Base-by-base conservation (phyloP, 768 basidiomycete species). In the Boletus speciosus region DNA sequence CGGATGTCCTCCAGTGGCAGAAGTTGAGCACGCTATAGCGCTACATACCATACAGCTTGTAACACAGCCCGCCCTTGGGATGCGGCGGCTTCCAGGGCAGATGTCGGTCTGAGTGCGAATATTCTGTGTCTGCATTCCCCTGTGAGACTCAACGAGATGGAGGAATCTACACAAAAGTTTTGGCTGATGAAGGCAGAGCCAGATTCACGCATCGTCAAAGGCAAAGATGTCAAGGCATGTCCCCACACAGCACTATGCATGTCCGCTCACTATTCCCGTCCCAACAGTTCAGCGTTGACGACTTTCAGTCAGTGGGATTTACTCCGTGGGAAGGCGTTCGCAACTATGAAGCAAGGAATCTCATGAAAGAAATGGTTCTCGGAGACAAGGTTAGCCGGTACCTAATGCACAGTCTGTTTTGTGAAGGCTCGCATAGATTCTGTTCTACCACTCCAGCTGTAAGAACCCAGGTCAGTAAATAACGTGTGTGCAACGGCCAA, bases 101-200 rank as follows among this genome's bases (percentile, higher is more conserved):
- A 36, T 15, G 34, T 14, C 6, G 34, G 35, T 43, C 38, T 44
- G 47, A 41, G 52, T 52, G 40, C 34, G n/a, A 48, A 58, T 49
- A 16, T 16, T 15, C 16, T 10, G 5, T 21, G 40, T 6, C 31
- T 23, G 23, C 2, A 23, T 23, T 2, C 27, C 27, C 7, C 29
- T 31, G 29, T 25, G 23, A 16, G 19, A 19, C 23, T 19, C 29
- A 4, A n/a, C 34, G 15, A 25, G n/a, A 61, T 64, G 60, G 42
- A 40, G 29, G 21, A 43, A 45, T 16, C 36, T n/a, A 37, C 55
- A 4, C 56, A 8, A 44, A 73, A 63, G 35, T 61, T 66, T 59
- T 93, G 90, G 88, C 78, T 93, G 23, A 80, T 91, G 71, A 93
- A 93, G 69, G 91, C 91, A 4, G 91, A 93, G 67, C 91, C 91